Conservation (phyloP, 2,329 filamentous ascomycete genomes). For the Trichoderma atroviride region DNA sequence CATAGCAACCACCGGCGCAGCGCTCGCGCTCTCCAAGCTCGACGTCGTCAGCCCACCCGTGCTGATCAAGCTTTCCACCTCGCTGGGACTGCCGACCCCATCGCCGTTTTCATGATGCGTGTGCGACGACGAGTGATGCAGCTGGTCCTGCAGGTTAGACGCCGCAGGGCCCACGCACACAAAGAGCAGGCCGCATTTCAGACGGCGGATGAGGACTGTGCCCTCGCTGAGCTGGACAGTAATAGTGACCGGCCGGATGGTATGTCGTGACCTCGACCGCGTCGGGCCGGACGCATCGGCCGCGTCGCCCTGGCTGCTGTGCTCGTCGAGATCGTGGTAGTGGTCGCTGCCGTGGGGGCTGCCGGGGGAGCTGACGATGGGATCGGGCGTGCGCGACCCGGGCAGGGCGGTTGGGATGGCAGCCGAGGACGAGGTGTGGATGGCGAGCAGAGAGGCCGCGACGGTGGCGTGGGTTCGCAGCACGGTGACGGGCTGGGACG, state of each 20-base stretch:
- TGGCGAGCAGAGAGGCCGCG: constrained; percentile 62
- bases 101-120: constrained; percentile 37
- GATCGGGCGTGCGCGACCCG: constrained; percentile 38
- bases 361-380: constrained; percentile 33
- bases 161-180: constrained; percentile 58
- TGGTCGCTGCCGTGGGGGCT: constrained; percentile 31
- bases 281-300: constrained; percentile 9
- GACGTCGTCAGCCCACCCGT: constrained; percentile 49
- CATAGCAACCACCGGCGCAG: constrained; percentile 54
- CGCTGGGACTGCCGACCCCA: constrained; percentile 45
- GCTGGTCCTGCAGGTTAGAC: constrained; percentile 32
- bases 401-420: constrained; percentile 49
- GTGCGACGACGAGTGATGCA: constrained; percentile 28
- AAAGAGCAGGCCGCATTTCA: constrained; percentile 63
- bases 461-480: constrained; percentile 67
- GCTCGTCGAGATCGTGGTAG: constrained; percentile 9
- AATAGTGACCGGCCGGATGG: constrained; percentile 48
- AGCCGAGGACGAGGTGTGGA: constrained; percentile 53
- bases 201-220: constrained; percentile 60
- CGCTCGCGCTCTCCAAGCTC: constrained; percentile 44
- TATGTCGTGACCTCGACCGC: constrained; percentile 7
- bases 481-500: constrained; percentile 55
- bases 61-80: constrained; percentile 52
- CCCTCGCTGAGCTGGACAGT: constrained; percentile 62
- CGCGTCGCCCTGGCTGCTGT: background rate